Evolutionary conservation across 257 asterid species (phyloP), one percentile per base, ranked within the genome.

Genomic region (Petrea volubilis): DNA sequence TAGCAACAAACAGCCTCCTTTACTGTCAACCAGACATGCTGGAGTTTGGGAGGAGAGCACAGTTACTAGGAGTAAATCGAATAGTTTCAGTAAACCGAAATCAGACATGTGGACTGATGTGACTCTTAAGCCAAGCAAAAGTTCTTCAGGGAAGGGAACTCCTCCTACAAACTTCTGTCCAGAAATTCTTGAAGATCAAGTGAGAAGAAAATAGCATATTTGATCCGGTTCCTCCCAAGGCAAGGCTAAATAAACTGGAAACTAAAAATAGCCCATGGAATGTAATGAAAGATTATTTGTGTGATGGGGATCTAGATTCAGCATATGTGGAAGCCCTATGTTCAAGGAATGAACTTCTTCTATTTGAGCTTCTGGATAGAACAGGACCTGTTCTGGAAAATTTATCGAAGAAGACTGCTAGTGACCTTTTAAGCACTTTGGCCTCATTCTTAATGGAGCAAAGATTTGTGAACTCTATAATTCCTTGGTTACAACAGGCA

Each of bases 401-500:
- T 74, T 78, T 93, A 68, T 89, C 97, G 1, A 80, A 87, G 59
- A 80, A 85, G 82, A 91, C 94, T 21, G 81, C 90, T 15, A 77
- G 85, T 50, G 85, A 84, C 60, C 81, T 93, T 66, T 68, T 93
- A 72, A 83, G 84, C 78, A 80, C 77, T 56, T 78, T 93, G 77
- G 91, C 93, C 46, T 72, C 80, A 50, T 85, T 80, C 80, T 82
- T 91, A 67, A 76, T 77, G 73, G 96, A 87, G 65, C 95, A 89
- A 81, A 85, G 92, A 77, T 93, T 83, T 70, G 80, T 83, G 80
- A 86, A 77, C 75, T 83, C 85, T 29, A 86, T 91, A 23, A 80
- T 91, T 65, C 98, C 98, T 67, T 93, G 98, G 98, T 68, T 93
- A 78, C 94, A 89, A 77, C 97, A 93, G 98, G 98, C 75, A 86